Evolutionary conservation across 495 filamentous ascomycete species (phyloP), one percentile per base, ranked within the genome.

Genomic region (Cairneyella variabilis): DNA sequence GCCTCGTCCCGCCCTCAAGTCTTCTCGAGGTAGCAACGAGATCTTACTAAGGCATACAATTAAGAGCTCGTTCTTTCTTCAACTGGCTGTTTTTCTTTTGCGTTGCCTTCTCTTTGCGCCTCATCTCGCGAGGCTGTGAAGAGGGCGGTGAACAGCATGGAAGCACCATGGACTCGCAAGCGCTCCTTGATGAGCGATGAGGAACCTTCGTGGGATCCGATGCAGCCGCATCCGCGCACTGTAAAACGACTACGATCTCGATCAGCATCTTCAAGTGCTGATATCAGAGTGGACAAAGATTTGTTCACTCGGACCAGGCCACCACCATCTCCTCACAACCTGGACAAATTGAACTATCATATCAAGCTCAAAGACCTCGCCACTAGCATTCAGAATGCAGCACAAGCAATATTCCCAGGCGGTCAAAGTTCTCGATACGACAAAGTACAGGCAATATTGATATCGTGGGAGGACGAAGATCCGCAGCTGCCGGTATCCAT

Each of bases 401-500:
- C 44, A 16, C 30, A 47, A 9, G 44, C 44, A 5, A 27, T 34
- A 32, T 47, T 47, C n/a, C 44, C 44, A n/a, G 44, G 44, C 18
- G 27, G 8, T 30, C 44, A 47, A 34, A 18, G 4, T 17, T 47
- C 44, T 8, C 22, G 44, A 32, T 47, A 47, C 27, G 20, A 25
- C 16, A 30, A 34, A 34, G 44, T 47, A 3, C 25, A 47, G 16
- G 44, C 34, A 27, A 30, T 47, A n/a, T 21, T 47, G 16, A 8
- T 47, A 34, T 47, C 44, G 16, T 47, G 44, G 44, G 44, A 47
- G 20, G 44, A 47, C 16, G 44, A 47, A 16, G 44, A 47, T 16
- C 44, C 44, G 14, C 17, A 2, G 0, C 26, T 47, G 25, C 17
- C 44, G 16, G 26, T 47, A n/a, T 21, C 26, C n/a, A 20, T 27